Evolutionary conservation across 768 basidiomycete species (phyloP).

Genomic region (Trametes cubensis): DNA sequence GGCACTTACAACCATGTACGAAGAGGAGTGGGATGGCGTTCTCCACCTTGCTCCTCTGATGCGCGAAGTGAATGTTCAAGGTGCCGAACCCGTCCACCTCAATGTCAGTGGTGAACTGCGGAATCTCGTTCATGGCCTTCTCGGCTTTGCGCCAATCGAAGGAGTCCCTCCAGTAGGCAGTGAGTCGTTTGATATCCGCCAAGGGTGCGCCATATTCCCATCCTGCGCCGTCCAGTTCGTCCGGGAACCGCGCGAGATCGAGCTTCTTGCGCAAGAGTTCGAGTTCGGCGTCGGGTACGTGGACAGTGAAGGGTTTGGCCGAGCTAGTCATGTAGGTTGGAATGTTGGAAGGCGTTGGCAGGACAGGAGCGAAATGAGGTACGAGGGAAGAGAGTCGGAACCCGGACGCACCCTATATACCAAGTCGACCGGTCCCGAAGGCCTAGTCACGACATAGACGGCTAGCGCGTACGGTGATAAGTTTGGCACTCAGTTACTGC

Average conservation of each 20-base stretch:
- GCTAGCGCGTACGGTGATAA: too few relatives aligned
- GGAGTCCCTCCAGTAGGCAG: constrained; percentile 51
- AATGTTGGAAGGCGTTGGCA: too few relatives aligned
- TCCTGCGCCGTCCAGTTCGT: constrained; percentile 29
- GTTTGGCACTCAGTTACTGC: too few relatives aligned
- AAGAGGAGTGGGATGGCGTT: constrained; percentile 62
- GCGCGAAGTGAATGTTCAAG: constrained; percentile 61
- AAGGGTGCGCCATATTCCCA: constrained; percentile 45
- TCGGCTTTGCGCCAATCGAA: constrained; percentile 63
- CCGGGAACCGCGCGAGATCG: constrained; percentile 29
- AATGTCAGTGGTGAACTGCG: constrained; percentile 59
- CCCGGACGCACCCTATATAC: too few relatives aligned
- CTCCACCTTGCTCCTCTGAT: constrained; percentile 46
- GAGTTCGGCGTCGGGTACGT: constrained; percentile 29
- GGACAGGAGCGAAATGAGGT: too few relatives aligned
- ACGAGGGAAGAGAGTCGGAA: too few relatives aligned
- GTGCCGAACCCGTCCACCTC: constrained; percentile 48
- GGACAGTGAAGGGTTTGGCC: constrained; percentile 29
- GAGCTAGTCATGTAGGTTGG: neutral
- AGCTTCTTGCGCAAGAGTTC: constrained; percentile 30
- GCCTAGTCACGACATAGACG: too few relatives aligned
- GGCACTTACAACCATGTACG: constrained; percentile 58
- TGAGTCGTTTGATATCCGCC: constrained; percentile 49
- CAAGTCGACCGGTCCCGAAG: too few relatives aligned
- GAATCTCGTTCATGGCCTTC: constrained; percentile 51